Conservation (phyloP, 2,329 filamentous ascomycete species). For the Ustulina deusta region DNA sequence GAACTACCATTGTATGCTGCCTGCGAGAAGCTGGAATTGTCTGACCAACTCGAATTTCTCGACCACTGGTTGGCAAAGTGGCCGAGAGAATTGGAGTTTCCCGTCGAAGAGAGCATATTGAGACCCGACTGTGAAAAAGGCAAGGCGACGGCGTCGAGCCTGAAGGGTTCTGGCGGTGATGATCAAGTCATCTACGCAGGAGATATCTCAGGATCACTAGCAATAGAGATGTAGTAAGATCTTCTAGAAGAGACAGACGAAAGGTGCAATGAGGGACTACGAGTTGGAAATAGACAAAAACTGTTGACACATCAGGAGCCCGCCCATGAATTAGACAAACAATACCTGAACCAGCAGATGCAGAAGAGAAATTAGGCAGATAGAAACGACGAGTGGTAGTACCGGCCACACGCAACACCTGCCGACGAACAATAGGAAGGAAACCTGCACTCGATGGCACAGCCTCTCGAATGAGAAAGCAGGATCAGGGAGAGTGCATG, state of each 20-base stretch:
- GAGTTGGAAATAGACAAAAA: conserved; percentile 45
- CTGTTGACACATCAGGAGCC: conserved; percentile 48
- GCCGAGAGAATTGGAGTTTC: conserved; percentile 40
- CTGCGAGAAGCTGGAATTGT: conserved; percentile 46
- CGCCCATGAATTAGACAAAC: conserved; percentile 60
- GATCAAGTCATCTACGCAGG: conserved; percentile 60
- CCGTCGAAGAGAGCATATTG: conserved; percentile 44
- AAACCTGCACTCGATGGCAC: conserved; percentile 50
- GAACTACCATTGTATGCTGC: conserved; percentile 54
- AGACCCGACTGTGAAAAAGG: conserved; percentile 41
- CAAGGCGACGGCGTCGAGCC: conserved; percentile 50
- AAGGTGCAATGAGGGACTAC: conserved; percentile 46
- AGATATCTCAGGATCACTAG: conserved; percentile 48
- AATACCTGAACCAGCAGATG: conserved; percentile 57
- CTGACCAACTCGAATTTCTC: conserved; percentile 45
- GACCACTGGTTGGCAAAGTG: conserved; percentile 46
- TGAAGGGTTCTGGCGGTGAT: conserved; percentile 49
- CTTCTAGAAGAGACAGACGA: conserved; percentile 36
- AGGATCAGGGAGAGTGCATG: conserved; percentile 47
- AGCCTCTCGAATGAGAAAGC: conserved; percentile 50
- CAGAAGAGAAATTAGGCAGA: conserved; percentile 49
- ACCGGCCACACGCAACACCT: conserved; percentile 46
- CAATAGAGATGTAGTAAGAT: conserved; percentile 43
- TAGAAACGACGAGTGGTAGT: conserved; percentile 51
- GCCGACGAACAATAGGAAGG: conserved; percentile 46